A percentile compares a stretch with the other conserved stretches of the same genome.
phyloP scores from a whole-genome alignment of 352 stramenopile genomes.

The Phytopythium delawarense region DNA sequence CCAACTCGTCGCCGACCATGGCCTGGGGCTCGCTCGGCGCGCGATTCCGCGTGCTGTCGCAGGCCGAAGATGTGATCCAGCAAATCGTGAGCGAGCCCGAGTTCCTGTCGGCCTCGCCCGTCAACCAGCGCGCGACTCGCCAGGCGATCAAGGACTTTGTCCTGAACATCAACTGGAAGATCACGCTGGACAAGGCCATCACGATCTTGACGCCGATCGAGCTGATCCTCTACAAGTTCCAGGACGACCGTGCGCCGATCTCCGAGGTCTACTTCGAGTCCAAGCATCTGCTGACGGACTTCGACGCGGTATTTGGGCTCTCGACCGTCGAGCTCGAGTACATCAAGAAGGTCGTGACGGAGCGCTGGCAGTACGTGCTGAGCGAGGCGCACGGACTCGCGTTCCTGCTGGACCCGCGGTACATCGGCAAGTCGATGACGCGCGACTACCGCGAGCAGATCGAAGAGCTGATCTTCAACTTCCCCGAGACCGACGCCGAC shows the following conservation, averaged over 20 bases:
- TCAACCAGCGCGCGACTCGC: slow-evolving; percentile 48
- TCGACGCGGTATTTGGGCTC: slow-evolving; percentile 70
- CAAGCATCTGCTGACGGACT: slow-evolving; percentile 72
- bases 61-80: slow-evolving; percentile 70
- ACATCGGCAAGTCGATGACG: slow-evolving; percentile 83
- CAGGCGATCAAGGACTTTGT: slow-evolving; percentile 75
- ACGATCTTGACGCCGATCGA: slow-evolving; percentile 78
- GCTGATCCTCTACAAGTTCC: slow-evolving; percentile 80
- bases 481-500: slow-evolving; percentile 63
- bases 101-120: slow-evolving; percentile 38
- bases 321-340: slow-evolving; percentile 69
- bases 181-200: slow-evolving; percentile 76
- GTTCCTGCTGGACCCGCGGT: slow-evolving; percentile 70
- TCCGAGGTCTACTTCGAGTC: slow-evolving; percentile 84
- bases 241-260: slow-evolving; percentile 73
- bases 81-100: slow-evolving; percentile 67
- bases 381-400: slow-evolving; percentile 70
- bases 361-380: slow-evolving; percentile 71
- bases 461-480: slow-evolving; percentile 80
- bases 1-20: slow-evolving; percentile 52
- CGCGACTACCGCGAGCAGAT: slow-evolving; percentile 81
- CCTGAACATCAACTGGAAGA: slow-evolving; percentile 69
- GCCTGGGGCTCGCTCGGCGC: slow-evolving; percentile 65
- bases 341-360: slow-evolving; percentile 78
- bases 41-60: slow-evolving; percentile 59